phyloP scores from a whole-genome alignment of 306 rosid species.

The Benincasa hispida region DNA sequence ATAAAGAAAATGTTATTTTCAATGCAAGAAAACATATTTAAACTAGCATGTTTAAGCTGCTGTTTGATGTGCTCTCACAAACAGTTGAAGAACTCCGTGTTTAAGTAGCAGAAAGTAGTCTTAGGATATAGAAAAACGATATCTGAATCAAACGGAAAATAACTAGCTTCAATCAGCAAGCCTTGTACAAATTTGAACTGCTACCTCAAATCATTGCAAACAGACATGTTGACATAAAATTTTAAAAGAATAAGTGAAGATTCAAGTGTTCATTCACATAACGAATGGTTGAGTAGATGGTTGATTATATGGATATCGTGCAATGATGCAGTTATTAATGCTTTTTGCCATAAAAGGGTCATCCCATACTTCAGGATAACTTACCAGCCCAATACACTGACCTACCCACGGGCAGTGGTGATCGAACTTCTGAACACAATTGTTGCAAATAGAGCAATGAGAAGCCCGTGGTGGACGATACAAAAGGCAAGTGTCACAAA shows the following conservation, averaged over 20 bases:
- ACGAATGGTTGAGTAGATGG: neutral
- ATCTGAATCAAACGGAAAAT: neutral
- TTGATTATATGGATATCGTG: neutral
- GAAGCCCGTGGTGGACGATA: slow-evolving; percentile 95
- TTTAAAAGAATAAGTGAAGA: neutral
- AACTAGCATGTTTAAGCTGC: neutral
- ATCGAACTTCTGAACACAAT: slow-evolving; percentile 90
- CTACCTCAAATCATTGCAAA: neutral
- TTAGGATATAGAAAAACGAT: neutral
- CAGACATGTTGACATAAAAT: neutral
- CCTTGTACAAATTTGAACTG: neutral
- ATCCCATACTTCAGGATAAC: slow-evolving; percentile 10
- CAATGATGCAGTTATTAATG: neutral
- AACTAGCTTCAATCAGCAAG: neutral
- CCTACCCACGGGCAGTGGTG: slow-evolving; percentile 99
- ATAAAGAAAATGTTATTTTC: neutral
- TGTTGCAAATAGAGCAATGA: slow-evolving; percentile 88
- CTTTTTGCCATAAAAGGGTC: neutral
- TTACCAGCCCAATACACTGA: slow-evolving; percentile 83
- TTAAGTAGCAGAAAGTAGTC: neutral
- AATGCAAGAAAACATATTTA: slow-evolving; percentile 1
- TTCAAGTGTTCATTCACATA: neutral
- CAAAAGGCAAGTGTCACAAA: slow-evolving; percentile 78
- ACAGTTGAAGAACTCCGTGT: neutral
- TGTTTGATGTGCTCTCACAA: neutral